Percentiles rank a stretch among this genome's conserved stretches.
phyloP scores from a whole-genome alignment of 257 asterid species.

The Petunia axillaris region DNA sequence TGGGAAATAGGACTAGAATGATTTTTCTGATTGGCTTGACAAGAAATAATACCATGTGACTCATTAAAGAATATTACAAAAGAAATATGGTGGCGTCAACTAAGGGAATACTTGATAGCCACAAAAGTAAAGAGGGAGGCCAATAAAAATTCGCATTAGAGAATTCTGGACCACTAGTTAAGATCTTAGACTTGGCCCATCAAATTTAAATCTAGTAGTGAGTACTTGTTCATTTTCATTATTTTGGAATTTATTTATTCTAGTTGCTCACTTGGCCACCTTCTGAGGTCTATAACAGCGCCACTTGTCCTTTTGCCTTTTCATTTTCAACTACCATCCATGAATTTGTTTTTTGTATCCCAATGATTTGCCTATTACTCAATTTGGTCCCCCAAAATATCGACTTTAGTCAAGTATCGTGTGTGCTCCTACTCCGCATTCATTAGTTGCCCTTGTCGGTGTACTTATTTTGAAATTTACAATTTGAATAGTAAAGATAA shows the following conservation, averaged over 20 bases:
- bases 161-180: conserved; percentile 46
- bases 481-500: no score
- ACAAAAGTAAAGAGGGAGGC: conserved; percentile 41
- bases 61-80: conserved; percentile 24
- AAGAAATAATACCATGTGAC: conserved; percentile 6
- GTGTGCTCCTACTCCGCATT: neutral
- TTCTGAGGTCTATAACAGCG: conserved; percentile 1
- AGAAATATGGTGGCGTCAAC: conserved; percentile 19
- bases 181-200: conserved; percentile 44
- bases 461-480: neutral
- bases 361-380: neutral
- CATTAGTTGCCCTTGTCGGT: conserved; percentile 12
- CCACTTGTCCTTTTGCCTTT: neutral
- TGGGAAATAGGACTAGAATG: neutral
- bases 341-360: neutral
- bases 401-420: neutral
- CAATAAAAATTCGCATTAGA: conserved; percentile 25
- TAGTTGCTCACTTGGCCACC: no score
- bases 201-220: neutral
- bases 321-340: neutral
- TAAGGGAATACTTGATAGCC: conserved; percentile 39
- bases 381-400: neutral
- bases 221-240: neutral
- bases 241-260: neutral
- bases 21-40: conserved; percentile 5